Conservation (phyloP, 768 basidiomycete genomes). For the Melanogaster broomeanus region DNA sequence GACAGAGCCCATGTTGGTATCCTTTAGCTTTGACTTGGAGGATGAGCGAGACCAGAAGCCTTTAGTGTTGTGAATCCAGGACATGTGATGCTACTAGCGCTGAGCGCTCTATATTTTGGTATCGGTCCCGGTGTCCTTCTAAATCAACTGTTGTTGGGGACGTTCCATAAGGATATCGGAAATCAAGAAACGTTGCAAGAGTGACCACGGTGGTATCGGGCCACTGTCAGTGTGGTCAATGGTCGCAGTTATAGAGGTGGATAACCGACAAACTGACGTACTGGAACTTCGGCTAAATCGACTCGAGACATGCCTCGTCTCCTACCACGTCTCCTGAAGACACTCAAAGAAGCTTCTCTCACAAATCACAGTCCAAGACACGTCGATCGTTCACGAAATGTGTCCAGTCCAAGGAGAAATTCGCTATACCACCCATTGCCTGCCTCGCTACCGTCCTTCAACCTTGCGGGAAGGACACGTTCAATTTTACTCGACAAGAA, state of each 20-base stretch:
- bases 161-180: background rate
- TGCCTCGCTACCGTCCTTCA: conserved; percentile 43
- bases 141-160: background rate
- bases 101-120: too few relatives aligned
- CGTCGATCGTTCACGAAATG: conserved; percentile 12
- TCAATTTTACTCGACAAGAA: conserved; percentile 69
- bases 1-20: conserved; percentile 15
- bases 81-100: conserved; percentile 18
- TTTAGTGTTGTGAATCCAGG: conserved; percentile 31
- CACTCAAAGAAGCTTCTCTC: conserved; percentile 34
- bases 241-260: too few relatives aligned
- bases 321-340: conserved; percentile 60
- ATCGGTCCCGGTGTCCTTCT: background rate
- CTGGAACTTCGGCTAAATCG: background rate
- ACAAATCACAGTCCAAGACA: conserved; percentile 6
- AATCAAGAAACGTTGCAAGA: too few relatives aligned
- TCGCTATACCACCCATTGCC: conserved; percentile 35
- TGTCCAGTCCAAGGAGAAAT: conserved; percentile 26
- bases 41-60: conserved; percentile 36
- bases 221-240: background rate
- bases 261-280: too few relatives aligned
- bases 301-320: conserved; percentile 62
- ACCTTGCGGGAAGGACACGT: conserved; percentile 41
- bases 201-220: background rate
- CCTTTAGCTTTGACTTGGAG: conserved; percentile 21